These are phyloP conservation scores for rapeseed (Brassica napus) DNA, from an alignment of 345 rosid species.

Conservation along the genomic window Da-Ae NC_063452.1:451501-452000, in stretches of 20 bases:
- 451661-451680: slow-evolving; percentile 28
- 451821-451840: too few species aligned
- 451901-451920: slow-evolving; percentile 3
- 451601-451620: slow-evolving; percentile 21
- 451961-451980: slow-evolving; percentile 63
- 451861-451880: slow-evolving; percentile 16
- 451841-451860: slow-evolving; percentile 7
- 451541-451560: slow-evolving; percentile 22
- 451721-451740: slow-evolving; percentile 22
- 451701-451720: slow-evolving; percentile 30
- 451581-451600: slow-evolving; percentile 26
- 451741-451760: slow-evolving; percentile 20
- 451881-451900: not conserved
- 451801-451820: slow-evolving; percentile 9
- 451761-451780: slow-evolving; percentile 1
- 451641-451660: not conserved
- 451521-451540: slow-evolving; percentile 9
- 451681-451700: slow-evolving; percentile 1
- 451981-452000: slow-evolving; percentile 64
- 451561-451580: slow-evolving; percentile 3
- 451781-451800: slow-evolving; percentile 19
- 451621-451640: slow-evolving; percentile 19
- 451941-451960: slow-evolving; percentile 29
- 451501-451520: slow-evolving; percentile 12
- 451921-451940: not conserved